Evolutionary conservation across 768 basidiomycete genomes (phyloP).

Genomic region (Mycena alexandri): DNA sequence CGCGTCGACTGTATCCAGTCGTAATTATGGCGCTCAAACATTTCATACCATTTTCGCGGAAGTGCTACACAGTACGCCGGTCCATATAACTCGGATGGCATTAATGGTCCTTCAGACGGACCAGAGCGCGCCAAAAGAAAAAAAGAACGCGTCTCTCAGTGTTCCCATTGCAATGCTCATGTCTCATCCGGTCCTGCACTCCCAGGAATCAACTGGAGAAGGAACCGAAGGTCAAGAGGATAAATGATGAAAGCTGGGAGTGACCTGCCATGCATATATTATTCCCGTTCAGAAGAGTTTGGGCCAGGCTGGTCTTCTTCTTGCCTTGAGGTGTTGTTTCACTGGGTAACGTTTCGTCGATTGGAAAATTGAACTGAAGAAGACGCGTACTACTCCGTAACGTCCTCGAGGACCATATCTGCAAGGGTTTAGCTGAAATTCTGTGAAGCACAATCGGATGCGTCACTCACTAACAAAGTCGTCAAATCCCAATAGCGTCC

Average conservation of each 20-base stretch:
- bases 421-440: constrained; percentile 5
- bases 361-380: constrained; percentile 1
- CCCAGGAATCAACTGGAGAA: constrained; percentile 73
- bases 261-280: constrained; percentile 95
- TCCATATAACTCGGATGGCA: too few relatives aligned
- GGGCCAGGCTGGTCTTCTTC: constrained; percentile 85
- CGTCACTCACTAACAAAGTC: constrained; percentile 94
- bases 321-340: constrained; percentile 87
- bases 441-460: constrained; percentile 2
- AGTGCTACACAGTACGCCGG: too few relatives aligned
- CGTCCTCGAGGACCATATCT: constrained; percentile 98
- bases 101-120: too few relatives aligned
- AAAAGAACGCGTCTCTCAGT: too few relatives aligned
- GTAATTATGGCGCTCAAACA: too few relatives aligned
- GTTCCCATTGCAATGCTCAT: not conserved
- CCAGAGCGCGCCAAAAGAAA: too few relatives aligned
- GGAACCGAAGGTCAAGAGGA: constrained; percentile 41
- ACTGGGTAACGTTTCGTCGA: constrained; percentile 56
- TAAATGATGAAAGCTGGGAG: constrained; percentile 2
- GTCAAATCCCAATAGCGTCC: constrained; percentile 95
- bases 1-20: too few relatives aligned
- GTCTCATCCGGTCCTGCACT: constrained; percentile 72
- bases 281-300: constrained; percentile 93
- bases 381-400: constrained; percentile 89
- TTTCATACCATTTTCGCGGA: too few relatives aligned